These are phyloP conservation scores for Adansonia grandidieri DNA, from an alignment of 441 rosid species.

Conservation along the genomic window DNA sequence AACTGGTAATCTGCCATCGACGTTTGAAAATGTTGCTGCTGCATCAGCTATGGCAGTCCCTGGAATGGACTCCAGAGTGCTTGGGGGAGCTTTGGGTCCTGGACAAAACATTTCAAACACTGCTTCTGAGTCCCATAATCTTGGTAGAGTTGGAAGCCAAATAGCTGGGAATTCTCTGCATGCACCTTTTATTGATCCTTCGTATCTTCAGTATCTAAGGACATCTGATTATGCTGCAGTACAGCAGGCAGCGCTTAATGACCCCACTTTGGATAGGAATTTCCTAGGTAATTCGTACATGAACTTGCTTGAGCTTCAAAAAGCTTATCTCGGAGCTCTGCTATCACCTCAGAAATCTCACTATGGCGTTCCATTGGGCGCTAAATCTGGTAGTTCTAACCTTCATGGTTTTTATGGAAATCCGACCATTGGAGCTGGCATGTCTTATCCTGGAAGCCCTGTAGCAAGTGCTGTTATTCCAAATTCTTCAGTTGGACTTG, in stretches of 20 bases:
- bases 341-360: slow-evolving; percentile 67
- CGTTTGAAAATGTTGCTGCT: slow-evolving; percentile 69
- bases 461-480: slow-evolving; percentile 59
- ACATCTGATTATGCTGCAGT: slow-evolving; percentile 60
- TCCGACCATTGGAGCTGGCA: slow-evolving; percentile 59
- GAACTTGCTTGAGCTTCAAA: slow-evolving; percentile 68
- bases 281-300: slow-evolving; percentile 58
- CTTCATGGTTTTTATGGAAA: slow-evolving; percentile 64
- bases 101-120: slow-evolving; percentile 47
- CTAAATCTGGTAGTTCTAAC: slow-evolving; percentile 59
- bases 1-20: slow-evolving; percentile 57
- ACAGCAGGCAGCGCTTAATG: slow-evolving; percentile 54
- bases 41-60: slow-evolving; percentile 66
- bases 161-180: slow-evolving; percentile 60
- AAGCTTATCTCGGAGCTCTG: slow-evolving; percentile 63
- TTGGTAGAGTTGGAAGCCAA: slow-evolving; percentile 52
- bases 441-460: slow-evolving; percentile 80
- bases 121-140: slow-evolving; percentile 52
- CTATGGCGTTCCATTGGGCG: slow-evolving; percentile 53
- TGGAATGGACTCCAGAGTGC: slow-evolving; percentile 65
- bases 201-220: slow-evolving; percentile 31
- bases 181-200: slow-evolving; percentile 61
- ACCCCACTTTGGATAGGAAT: slow-evolving; percentile 57
- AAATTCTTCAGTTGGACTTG: slow-evolving; percentile 42
- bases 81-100: slow-evolving; percentile 57